Conservation (phyloP, 805 yeast species). For the Candida hungchunana region DNA sequence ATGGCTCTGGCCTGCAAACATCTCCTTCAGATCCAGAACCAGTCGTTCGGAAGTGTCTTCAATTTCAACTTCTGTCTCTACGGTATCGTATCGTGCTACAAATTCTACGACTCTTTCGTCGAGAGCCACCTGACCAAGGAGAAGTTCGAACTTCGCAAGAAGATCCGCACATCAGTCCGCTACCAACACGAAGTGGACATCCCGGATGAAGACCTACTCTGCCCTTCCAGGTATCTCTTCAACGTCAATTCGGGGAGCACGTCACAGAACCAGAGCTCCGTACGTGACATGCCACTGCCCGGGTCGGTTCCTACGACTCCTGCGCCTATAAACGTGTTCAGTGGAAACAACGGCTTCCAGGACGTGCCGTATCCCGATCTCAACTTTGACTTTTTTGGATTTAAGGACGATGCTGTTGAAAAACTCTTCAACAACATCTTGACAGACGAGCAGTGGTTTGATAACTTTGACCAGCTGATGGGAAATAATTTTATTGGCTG, state of each 20-base stretch:
- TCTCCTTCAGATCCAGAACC: slow-evolving; percentile 9
- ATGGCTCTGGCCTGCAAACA: slow-evolving; percentile 14
- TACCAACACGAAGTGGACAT: slow-evolving; percentile 1
- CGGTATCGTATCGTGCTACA: slow-evolving; percentile 11
- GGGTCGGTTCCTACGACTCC: too few species aligned
- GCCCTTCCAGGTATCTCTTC: neutral
- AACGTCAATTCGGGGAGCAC: neutral
- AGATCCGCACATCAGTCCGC: slow-evolving; percentile 3
- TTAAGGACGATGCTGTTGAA: slow-evolving; percentile 13
- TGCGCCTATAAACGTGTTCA: too few species aligned
- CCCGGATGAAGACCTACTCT: neutral
- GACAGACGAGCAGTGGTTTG: slow-evolving; percentile 5
- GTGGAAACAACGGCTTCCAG: too few species aligned
- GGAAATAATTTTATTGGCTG: neutral
- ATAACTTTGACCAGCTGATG: slow-evolving; percentile 7
- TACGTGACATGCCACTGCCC: neutral
- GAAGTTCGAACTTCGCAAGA: slow-evolving; percentile 1
- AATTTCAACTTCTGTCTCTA: slow-evolving; percentile 8
- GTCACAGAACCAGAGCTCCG: too few species aligned
- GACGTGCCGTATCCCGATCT: neutral
- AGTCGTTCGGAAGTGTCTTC: slow-evolving; percentile 8
- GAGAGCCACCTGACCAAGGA: slow-evolving; percentile 4
- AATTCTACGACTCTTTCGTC: slow-evolving; percentile 9
- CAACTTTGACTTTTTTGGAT: slow-evolving; percentile 13
- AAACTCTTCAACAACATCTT: slow-evolving; percentile 10